phyloP scores from a whole-genome alignment of 768 basidiomycete genomes.

The Kondoa subrosea region DNA sequence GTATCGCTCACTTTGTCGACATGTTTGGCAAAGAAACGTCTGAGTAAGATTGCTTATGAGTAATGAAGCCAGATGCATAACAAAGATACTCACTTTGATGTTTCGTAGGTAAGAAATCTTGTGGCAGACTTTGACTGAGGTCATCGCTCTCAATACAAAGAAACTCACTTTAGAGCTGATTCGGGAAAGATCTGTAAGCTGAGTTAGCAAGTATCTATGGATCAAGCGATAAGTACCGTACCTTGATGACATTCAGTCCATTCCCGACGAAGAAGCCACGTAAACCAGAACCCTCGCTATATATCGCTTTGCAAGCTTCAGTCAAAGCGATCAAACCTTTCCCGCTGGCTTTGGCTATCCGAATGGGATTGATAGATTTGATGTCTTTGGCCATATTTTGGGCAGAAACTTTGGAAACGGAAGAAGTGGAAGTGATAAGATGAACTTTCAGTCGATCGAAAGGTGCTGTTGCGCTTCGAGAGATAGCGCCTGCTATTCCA shows the following conservation, averaged over 20 bases:
- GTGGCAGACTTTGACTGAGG: slow-evolving; percentile 11
- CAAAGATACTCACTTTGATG: slow-evolving; percentile 46
- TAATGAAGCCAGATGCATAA: slow-evolving; percentile 99
- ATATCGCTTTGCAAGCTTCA: slow-evolving; percentile 61
- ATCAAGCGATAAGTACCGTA: slow-evolving; percentile 47
- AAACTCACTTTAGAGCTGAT: not conserved
- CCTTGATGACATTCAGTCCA: slow-evolving; percentile 74
- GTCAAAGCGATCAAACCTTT: slow-evolving; percentile 40
- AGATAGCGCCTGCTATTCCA: slow-evolving; percentile 83
- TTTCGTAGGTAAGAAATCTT: not conserved
- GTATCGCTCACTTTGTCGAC: slow-evolving; percentile 72
- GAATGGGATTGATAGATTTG: not conserved
- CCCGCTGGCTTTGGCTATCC: slow-evolving; percentile 1
- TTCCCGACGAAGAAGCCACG: slow-evolving; percentile 95
- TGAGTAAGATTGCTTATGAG: slow-evolving; percentile 85
- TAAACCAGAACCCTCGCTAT: slow-evolving; percentile 53
- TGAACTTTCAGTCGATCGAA: slow-evolving; percentile 95
- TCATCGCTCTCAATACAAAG: slow-evolving; percentile 9
- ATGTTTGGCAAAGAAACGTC: slow-evolving; percentile 82
- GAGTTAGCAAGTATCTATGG: not conserved
- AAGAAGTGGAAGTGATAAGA: slow-evolving; percentile 55
- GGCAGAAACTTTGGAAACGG: not conserved
- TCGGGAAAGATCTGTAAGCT: not conserved
- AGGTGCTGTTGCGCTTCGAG: slow-evolving; percentile 87
- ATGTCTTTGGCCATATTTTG: not conserved